Evolutionary conservation across 1,284 basidiomycete genomes (phyloP), one percentile per base, ranked within the genome.

Genomic region (Microbotryum violaceum): DNA sequence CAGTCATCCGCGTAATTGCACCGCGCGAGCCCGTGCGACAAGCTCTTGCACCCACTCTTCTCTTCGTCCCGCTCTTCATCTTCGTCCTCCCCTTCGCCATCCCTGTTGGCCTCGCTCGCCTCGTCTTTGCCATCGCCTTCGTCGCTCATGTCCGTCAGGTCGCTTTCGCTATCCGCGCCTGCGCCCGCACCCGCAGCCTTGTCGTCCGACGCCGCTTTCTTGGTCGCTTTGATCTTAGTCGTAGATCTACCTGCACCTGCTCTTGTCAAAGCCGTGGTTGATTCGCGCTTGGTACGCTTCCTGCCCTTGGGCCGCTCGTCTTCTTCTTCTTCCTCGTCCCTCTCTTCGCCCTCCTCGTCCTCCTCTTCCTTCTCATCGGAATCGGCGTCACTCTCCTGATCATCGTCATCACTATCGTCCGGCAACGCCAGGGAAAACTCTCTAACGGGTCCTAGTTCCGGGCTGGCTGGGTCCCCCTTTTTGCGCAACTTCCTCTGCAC

Each of bases 221-320:
- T 25, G 51, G 6, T 18, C 20, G 4, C 33, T 33, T 53, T 25
- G 51, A 20, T 53, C 51, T 53, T 53, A 23, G 9, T 33, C 25
- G 25, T 53, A n/a, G 14, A 53, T 33, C 10, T 33, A 20, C 33
- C 33, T 25, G 9, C 21, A 18, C 37, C 37, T 3, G 12, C 16
- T 44, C 33, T 25, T 44, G 6, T 53, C 60, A 10, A 16, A 31
- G 9, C 20, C 49, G 7, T 51, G 14, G 45, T 6, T 25, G 31
- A 8, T 18, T 49, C 10, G 29, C n/a, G n/a, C 56, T 45, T 8
- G 54, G n/a, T 9, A 53, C 60, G 25, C 47, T 49, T 42, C 14
- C 37, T 42, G 37, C 37, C 16, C 12, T 42, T 42, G 37, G 37
- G 37, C 58, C 54, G 23, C 37, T 59, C 58, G 52, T 48, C 45